Evolutionary conservation across 2,329 filamentous ascomycete species (phyloP).

Genomic region (Diaporthe sp.): DNA sequence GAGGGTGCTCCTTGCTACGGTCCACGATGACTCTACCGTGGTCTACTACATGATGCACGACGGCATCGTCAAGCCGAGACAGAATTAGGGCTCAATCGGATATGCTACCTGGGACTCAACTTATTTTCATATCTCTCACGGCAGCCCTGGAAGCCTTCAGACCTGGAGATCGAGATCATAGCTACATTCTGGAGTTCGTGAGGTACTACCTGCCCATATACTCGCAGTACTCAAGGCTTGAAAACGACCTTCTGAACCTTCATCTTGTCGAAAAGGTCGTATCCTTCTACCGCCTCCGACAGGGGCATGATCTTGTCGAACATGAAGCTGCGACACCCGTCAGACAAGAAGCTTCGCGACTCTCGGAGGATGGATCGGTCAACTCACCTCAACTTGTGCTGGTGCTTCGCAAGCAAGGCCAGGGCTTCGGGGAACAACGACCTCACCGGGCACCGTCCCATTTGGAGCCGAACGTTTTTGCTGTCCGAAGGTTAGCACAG

Average conservation of each 20-base stretch:
- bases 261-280: conserved; percentile 79
- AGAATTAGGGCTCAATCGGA: conserved; percentile 70
- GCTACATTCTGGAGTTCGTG: not conserved
- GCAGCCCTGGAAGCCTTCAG: not conserved
- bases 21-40: conserved; percentile 85
- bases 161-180: not conserved
- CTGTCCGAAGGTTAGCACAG: conserved; percentile 51
- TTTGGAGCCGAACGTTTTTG: conserved; percentile 80
- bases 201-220: not conserved
- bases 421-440: conserved; percentile 77
- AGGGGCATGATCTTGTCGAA: conserved; percentile 81
- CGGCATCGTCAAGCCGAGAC: conserved; percentile 87
- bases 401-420: conserved; percentile 73
- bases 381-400: conserved; percentile 75
- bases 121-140: not conserved
- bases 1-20: conserved; percentile 78
- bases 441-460: conserved; percentile 82
- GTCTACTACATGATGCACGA: conserved; percentile 89
- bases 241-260: conserved; percentile 82
- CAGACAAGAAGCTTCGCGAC: not conserved
- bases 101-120: not conserved
- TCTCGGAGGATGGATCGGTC: not conserved
- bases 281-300: conserved; percentile 74
- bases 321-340: conserved; percentile 71
- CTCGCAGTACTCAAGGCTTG: conserved; percentile 54